phyloP scores from a whole-genome alignment of 139 green algal genomes.

The Protoeuglena noctilucae region DNA sequence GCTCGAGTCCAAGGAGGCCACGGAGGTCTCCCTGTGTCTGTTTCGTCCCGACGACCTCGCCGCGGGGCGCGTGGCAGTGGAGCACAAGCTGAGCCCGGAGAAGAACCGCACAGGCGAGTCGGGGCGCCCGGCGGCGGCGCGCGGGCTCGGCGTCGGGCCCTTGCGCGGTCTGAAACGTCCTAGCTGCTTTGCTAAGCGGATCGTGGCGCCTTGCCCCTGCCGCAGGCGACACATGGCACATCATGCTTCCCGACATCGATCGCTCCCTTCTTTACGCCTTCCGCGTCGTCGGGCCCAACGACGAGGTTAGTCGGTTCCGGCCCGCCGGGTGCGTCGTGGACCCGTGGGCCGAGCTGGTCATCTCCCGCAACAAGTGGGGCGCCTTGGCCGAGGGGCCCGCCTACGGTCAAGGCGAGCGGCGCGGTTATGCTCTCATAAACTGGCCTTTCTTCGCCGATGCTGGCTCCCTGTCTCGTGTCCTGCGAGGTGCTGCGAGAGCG shows the following conservation, averaged over 20 bases:
- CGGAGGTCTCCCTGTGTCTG: slow-evolving; percentile 51
- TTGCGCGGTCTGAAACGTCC: not conserved
- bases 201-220: not conserved
- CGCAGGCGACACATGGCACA: slow-evolving; percentile 70
- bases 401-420: slow-evolving; percentile 26
- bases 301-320: no score
- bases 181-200: not conserved
- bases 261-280: slow-evolving; percentile 48
- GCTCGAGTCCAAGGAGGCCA: slow-evolving; percentile 38
- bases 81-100: slow-evolving; percentile 48
- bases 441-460: no score
- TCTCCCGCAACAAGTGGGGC: slow-evolving; percentile 54
- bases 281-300: slow-evolving; percentile 10
- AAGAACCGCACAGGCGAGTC: slow-evolving; percentile 53
- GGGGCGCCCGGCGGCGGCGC: no score
- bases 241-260: slow-evolving; percentile 44
- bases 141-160: not conserved
- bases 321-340: slow-evolving; percentile 66
- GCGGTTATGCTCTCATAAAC: slow-evolving; percentile 42
- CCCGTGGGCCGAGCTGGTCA: slow-evolving; percentile 64
- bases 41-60: slow-evolving; percentile 65
- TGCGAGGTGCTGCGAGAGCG: not conserved
- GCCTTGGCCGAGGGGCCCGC: slow-evolving; percentile 46
- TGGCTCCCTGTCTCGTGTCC: slow-evolving; percentile 45
- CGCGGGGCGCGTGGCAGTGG: slow-evolving; percentile 27